Evolutionary conservation across 176 grass and related monocot genomes (phyloP), one percentile per base, ranked within the genome.

Genomic region (Eleusine indica): DNA sequence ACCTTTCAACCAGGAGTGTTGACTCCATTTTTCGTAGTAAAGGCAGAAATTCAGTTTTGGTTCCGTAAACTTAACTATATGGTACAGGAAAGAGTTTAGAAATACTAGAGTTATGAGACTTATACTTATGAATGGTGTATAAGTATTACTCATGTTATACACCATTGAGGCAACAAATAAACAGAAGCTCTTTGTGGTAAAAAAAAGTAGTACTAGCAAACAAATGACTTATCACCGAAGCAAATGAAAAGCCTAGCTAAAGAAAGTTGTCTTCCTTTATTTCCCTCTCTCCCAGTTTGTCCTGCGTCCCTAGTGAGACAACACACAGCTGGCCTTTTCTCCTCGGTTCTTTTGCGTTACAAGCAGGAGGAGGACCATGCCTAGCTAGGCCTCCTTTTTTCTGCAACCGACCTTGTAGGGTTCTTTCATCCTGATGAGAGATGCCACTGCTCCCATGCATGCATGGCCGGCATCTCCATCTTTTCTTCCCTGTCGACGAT

Each of bases 221-320:
- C 73, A 67, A 54, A 61, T 90, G 80, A 70, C 88, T 90, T 90
- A 70, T 75, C 42, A 80, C 78, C 83, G 84, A 87, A 87, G 84
- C 79, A 83, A 89, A 56, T 19, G 53, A 90, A 83, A 83, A 64
- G 56, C 19, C 57, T 57, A 57, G 17, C 18, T 7, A 32, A 29
- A 51, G 41, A 89, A 90, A 90, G 60, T 70, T 54, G 32, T 1
- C 17, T 46, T 46, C 30, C 80, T 83, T 66, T 90, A 14, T 71
- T 15, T 56, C 14, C 29, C 41, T 47, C 41, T 32, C 21, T 74
- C 69, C 19, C 62, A 75, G 73, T 80, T 90, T 80, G 89, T 87
- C 84, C 69, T 70, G 88, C 63, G 84, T 82, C 84, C 84, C 89
- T 90, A 90, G 87, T 85, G 84, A 87, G 81, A 78, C 84, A 84